These are phyloP conservation scores for Termitomyces sp. DNA, from an alignment of 768 basidiomycete species.

Conservation along the genomic window DNA sequence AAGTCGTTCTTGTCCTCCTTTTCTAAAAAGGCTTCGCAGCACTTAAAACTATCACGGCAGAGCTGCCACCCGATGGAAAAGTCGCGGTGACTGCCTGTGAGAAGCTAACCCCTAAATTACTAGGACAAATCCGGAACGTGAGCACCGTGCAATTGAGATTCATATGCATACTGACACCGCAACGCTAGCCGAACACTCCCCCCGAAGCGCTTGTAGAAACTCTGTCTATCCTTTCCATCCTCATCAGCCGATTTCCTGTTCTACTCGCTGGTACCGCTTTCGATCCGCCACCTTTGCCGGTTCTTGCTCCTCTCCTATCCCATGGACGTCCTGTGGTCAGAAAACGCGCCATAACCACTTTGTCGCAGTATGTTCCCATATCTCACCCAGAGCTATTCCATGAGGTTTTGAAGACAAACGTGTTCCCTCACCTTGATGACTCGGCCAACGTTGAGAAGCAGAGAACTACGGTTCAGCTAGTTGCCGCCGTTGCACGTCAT, in stretches of 20 bases:
- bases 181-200: slow-evolving; percentile 52
- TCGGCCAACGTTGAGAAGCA: slow-evolving; percentile 61
- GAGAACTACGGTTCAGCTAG: slow-evolving; percentile 71
- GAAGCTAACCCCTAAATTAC: slow-evolving; percentile 79
- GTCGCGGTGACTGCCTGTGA: slow-evolving; percentile 76
- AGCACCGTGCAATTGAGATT: slow-evolving; percentile 10
- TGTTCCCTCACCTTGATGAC: slow-evolving; percentile 54
- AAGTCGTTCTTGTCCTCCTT: neutral
- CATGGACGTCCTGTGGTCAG: slow-evolving; percentile 81
- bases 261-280: slow-evolving; percentile 53
- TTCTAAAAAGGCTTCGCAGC: slow-evolving; percentile 38
- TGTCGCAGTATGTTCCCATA: slow-evolving; percentile 79
- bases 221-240: slow-evolving; percentile 80
- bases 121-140: slow-evolving; percentile 76
- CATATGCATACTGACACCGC: neutral
- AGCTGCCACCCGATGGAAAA: slow-evolving; percentile 78
- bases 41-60: slow-evolving; percentile 90
- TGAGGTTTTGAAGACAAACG: slow-evolving; percentile 50
- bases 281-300: slow-evolving; percentile 54
- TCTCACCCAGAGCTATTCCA: slow-evolving; percentile 60
- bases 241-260: slow-evolving; percentile 79
- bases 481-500: slow-evolving; percentile 75
- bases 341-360: slow-evolving; percentile 85
- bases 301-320: slow-evolving; percentile 67
- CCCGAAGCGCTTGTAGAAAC: slow-evolving; percentile 83